These are phyloP conservation scores for Cercospora sp. DNA, from an alignment of 2,329 filamentous ascomycete genomes.

Conservation along the genomic window DNA sequence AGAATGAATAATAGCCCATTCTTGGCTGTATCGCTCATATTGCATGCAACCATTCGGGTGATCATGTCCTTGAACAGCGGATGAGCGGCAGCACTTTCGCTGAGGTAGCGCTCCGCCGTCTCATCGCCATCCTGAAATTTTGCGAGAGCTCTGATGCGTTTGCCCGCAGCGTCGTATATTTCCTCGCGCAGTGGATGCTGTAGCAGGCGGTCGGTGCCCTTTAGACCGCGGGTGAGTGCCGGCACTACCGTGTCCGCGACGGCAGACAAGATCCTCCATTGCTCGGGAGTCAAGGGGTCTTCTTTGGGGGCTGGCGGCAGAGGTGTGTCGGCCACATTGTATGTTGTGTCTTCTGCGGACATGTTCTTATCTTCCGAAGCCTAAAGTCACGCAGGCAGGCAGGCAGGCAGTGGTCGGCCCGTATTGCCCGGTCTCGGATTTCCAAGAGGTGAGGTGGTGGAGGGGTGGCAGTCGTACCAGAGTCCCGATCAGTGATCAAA, in stretches of 20 bases:
- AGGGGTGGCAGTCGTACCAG: background rate
- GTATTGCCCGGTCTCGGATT: slow-evolving; percentile 8
- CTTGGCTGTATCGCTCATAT: slow-evolving; percentile 51
- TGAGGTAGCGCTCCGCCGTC: slow-evolving; percentile 34
- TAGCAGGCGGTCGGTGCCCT: slow-evolving; percentile 28
- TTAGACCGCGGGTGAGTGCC: slow-evolving; percentile 47
- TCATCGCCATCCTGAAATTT: slow-evolving; percentile 47
- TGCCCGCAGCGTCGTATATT: slow-evolving; percentile 52
- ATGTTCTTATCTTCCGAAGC: slow-evolving; percentile 21
- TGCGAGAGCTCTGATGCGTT: slow-evolving; percentile 48
- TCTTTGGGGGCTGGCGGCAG: slow-evolving; percentile 47
- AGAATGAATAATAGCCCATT: slow-evolving; percentile 55
- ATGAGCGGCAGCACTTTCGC: slow-evolving; percentile 45
- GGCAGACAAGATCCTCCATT: slow-evolving; percentile 61
- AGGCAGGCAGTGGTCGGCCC: slow-evolving; percentile 7
- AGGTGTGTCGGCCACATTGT: slow-evolving; percentile 22
- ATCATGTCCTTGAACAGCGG: slow-evolving; percentile 56
- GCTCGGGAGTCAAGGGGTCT: slow-evolving; percentile 53
- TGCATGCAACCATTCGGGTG: slow-evolving; percentile 49
- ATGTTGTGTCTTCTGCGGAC: slow-evolving; percentile 21
- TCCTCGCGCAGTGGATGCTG: slow-evolving; percentile 31
- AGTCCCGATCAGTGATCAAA: background rate
- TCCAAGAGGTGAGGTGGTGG: background rate
- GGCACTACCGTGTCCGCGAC: slow-evolving; percentile 62
- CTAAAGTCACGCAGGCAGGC: background rate